Evolutionary conservation across 73 alveolate species (phyloP), one percentile per base, ranked within the genome.

Genomic region (Effrenium voratum): DNA sequence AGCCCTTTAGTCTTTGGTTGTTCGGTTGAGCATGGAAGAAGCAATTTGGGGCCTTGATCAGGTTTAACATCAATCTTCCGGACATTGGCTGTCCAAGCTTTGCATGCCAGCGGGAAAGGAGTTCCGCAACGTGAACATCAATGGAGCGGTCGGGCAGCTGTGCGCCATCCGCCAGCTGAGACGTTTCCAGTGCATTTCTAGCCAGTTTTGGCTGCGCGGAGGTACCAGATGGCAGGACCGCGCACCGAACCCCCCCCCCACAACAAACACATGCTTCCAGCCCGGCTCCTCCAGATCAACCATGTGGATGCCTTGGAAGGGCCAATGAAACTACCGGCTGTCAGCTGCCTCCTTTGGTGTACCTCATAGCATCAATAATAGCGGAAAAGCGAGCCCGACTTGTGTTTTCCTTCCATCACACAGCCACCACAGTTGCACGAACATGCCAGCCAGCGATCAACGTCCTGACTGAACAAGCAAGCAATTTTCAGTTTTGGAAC

Each of bases 161-260:
- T 86, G 82, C 94, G 83, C 82, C 94, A 1, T 10, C 57, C 2
- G 10, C 12, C 94, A 1, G 28, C 57, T 5, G 10, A 5, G 5
- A 66, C 8, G 13, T 2, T 8, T 2, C 43, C 36, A 28, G 32
- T 1, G 15, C 32, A 30, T 24, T 8, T 19, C 63, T 19, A 52
- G 19, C 19, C 19, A 8, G 19, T 52, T 19, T 52, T 52, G 63
- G 19, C 63, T 52, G 63, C 63, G 8, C 19, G 8, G 63, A 86
- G 94, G 94, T 84, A 96, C 91, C 91, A 98, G 99, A 98, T 98
- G 99, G 99, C 99, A 44, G 99, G 99, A 44, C 94, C 99, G 45
- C 99, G 93, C 91, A 94, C 96, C 30, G 99, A n/a, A n/a, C n/a
- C n/a, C n/a, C n/a, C n/a, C n/a, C n/a, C n/a, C n/a, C n/a, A n/a